These are phyloP conservation scores for Argentina anserina DNA, from an alignment of 306 rosid species.

Conservation along the genomic window DNA sequence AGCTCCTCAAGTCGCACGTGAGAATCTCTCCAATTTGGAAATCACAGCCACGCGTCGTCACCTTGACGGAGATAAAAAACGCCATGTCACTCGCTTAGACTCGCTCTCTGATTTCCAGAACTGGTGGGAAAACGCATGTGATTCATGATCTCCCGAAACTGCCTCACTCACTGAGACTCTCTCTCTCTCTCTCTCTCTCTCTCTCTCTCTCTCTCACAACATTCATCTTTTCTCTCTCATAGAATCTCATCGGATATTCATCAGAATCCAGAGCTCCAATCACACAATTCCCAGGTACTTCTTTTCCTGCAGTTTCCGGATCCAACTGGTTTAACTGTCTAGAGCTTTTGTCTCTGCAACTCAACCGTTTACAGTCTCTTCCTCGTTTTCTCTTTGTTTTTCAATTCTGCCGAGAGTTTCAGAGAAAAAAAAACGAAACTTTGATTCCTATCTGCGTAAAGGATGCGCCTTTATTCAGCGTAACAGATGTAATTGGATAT, in stretches of 20 bases:
- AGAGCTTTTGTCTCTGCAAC: too few relatives aligned
- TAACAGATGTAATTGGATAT: neutral
- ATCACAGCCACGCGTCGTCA: slow-evolving; percentile 23
- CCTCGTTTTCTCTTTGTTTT: neutral
- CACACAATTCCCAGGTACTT: neutral
- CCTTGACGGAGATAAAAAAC: slow-evolving; percentile 1
- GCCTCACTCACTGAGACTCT: neutral
- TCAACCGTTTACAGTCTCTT: neutral
- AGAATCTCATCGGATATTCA: neutral
- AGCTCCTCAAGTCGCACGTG: slow-evolving; percentile 34
- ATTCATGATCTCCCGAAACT: slow-evolving; percentile 17
- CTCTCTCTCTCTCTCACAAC: neutral
- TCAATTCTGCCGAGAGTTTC: neutral
- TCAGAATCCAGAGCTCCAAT: neutral
- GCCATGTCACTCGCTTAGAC: slow-evolving; percentile 25
- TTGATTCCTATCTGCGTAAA: neutral
- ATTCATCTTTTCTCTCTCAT: neutral
- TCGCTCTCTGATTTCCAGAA: slow-evolving; percentile 1
- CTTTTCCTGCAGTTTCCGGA: neutral
- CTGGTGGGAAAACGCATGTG: slow-evolving; percentile 16
- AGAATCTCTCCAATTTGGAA: neutral
- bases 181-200: neutral
- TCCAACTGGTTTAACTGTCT: too few relatives aligned
- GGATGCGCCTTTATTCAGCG: neutral
- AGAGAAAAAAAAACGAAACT: neutral